These are phyloP conservation scores for Psilocybe azurescens DNA, from an alignment of 768 basidiomycete genomes.

Conservation along the genomic window DNA sequence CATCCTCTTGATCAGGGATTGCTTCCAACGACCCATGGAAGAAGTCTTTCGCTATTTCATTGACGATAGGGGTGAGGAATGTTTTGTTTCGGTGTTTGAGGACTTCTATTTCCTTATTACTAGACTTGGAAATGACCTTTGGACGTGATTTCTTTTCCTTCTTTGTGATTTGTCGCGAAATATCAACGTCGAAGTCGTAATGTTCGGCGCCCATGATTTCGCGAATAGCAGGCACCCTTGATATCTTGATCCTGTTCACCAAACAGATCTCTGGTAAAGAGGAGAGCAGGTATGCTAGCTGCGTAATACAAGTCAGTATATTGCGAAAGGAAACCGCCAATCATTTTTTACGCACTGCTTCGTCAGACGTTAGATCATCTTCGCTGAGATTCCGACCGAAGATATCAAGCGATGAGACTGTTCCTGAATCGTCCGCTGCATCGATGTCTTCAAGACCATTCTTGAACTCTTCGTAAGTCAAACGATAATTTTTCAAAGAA, in stretches of 20 bases:
- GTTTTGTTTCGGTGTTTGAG: slow-evolving; percentile 36
- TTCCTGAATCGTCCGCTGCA: slow-evolving; percentile 30
- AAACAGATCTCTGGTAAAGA: slow-evolving; percentile 41
- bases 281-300: slow-evolving; percentile 51
- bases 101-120: slow-evolving; percentile 30
- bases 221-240: slow-evolving; percentile 47
- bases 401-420: slow-evolving; percentile 36
- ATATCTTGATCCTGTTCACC: slow-evolving; percentile 33
- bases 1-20: slow-evolving; percentile 29
- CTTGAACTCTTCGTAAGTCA: slow-evolving; percentile 46
- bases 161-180: neutral
- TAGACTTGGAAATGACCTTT: slow-evolving; percentile 1
- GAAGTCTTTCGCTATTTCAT: slow-evolving; percentile 48
- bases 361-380: slow-evolving; percentile 49
- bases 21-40: slow-evolving; percentile 50
- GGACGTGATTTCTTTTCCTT: neutral
- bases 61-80: slow-evolving; percentile 52
- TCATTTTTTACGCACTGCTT: slow-evolving; percentile 43
- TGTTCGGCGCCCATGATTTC: slow-evolving; percentile 18
- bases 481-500: slow-evolving; percentile 36
- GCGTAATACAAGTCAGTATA: slow-evolving; percentile 1
- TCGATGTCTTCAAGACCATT: slow-evolving; percentile 34
- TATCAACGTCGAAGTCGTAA: slow-evolving; percentile 5
- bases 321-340: neutral
- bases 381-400: slow-evolving; percentile 48